Evolutionary conservation across 2,329 filamentous ascomycete genomes (phyloP).

Genomic region (Blastomyces percursus): DNA sequence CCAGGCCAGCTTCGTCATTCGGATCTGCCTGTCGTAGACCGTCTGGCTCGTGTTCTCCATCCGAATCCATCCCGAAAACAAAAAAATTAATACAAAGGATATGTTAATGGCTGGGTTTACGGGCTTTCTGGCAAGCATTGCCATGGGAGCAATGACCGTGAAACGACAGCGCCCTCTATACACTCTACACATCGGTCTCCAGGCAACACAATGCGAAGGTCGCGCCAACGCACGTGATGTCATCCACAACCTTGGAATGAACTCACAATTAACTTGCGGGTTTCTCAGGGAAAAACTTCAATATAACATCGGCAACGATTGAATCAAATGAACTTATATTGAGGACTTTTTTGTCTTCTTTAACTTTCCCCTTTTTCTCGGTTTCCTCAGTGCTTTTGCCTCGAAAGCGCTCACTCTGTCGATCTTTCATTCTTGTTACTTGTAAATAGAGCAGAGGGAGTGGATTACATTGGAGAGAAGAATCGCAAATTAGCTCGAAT

Average conservation of each 20-base stretch:
- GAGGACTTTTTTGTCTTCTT: not conserved
- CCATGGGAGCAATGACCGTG: not conserved
- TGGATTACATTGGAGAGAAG: not conserved
- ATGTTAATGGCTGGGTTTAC: not conserved
- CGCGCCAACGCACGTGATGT: constrained; percentile 10
- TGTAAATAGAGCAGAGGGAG: not conserved
- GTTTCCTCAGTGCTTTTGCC: too few relatives aligned
- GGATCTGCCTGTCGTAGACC: not conserved
- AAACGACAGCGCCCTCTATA: not conserved
- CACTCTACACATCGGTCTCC: not conserved
- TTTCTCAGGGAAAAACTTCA: too few relatives aligned
- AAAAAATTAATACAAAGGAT: not conserved
- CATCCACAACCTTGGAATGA: not conserved
- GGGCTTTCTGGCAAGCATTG: not conserved
- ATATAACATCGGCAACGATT: too few relatives aligned
- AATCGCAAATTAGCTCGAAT: not conserved
- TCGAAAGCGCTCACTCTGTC: not conserved
- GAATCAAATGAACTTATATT: too few relatives aligned
- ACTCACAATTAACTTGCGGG: too few relatives aligned
- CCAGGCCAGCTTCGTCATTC: constrained; percentile 36
- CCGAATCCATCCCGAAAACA: constrained; percentile 1
- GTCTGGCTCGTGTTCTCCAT: not conserved
- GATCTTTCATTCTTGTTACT: not conserved
- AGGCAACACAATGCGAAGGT: constrained; percentile 12
- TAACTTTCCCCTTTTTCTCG: not conserved